Percentiles rank a stretch among this genome's conserved stretches.
phyloP scores from a whole-genome alignment of 352 stramenopile species.

The Pythium dissimile region DNA sequence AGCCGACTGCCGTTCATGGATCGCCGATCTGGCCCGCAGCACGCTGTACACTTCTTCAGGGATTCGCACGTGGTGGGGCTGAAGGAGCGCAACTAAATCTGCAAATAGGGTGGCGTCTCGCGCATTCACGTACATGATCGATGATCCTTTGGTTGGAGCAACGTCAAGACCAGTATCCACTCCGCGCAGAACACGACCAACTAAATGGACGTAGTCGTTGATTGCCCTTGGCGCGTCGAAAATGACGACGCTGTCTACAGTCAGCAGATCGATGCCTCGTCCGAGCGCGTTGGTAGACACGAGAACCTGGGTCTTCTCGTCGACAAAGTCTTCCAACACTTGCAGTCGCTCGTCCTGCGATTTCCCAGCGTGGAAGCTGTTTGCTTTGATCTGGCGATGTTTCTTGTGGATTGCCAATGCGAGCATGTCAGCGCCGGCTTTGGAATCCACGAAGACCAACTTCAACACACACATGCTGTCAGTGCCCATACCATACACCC shows the following conservation, averaged over 20 bases:
- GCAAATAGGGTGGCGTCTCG: constrained; percentile 37
- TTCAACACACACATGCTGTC: constrained; percentile 16
- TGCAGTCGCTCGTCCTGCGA: constrained; percentile 45
- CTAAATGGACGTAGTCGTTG: constrained; percentile 63
- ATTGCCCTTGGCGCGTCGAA: constrained; percentile 66
- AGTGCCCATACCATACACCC: not conserved
- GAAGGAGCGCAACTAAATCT: constrained; percentile 37
- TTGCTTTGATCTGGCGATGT: constrained; percentile 31
- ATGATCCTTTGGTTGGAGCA: too few relatives aligned
- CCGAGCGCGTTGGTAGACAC: constrained; percentile 73
- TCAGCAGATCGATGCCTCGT: constrained; percentile 64
- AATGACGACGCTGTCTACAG: constrained; percentile 64
- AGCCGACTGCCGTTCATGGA: not conserved
- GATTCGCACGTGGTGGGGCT: constrained; percentile 23
- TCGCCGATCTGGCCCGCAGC: constrained; percentile 24
- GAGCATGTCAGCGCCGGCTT: constrained; percentile 55
- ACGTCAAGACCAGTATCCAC: too few relatives aligned
- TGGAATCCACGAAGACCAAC: constrained; percentile 77
- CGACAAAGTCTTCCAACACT: constrained; percentile 60
- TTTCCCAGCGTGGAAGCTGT: constrained; percentile 62
- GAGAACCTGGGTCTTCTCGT: constrained; percentile 38
- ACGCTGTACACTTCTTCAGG: constrained; percentile 43
- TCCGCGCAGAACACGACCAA: constrained; percentile 44
- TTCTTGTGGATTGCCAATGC: constrained; percentile 46
- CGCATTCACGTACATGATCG: constrained; percentile 45